phyloP scores from a whole-genome alignment of 306 rosid genomes.

The Rubus parviflorus region DNA sequence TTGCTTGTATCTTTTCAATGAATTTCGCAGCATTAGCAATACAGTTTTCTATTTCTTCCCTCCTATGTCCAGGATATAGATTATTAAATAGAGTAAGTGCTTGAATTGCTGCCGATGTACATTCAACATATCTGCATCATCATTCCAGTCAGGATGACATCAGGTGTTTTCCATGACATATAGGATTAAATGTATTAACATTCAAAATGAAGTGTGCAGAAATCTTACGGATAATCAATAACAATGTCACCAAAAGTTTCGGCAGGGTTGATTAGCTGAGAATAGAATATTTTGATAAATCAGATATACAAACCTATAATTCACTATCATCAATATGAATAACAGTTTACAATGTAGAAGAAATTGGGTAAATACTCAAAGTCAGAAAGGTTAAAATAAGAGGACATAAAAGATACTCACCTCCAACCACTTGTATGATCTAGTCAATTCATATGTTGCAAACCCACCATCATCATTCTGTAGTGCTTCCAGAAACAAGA shows the following conservation, averaged over 20 bases:
- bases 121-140: constrained; percentile 37
- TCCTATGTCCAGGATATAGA: constrained; percentile 37
- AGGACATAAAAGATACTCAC: constrained; percentile 7
- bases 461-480: constrained; percentile 39
- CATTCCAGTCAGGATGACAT: constrained; percentile 7
- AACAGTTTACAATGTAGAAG: neutral
- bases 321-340: neutral
- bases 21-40: constrained; percentile 32
- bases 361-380: neutral
- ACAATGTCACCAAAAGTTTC: constrained; percentile 47
- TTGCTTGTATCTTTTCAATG: constrained; percentile 38
- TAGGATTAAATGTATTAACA: neutral
- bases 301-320: neutral
- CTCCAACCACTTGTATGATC: constrained; percentile 40
- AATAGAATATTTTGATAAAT: neutral
- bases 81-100: constrained; percentile 30
- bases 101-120: constrained; percentile 43
- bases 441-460: constrained; percentile 39
- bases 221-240: constrained; percentile 38
- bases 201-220: constrained; percentile 5
- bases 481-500: constrained; percentile 2
- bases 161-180: neutral
- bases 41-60: constrained; percentile 27
- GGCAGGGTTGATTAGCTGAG: constrained; percentile 39
- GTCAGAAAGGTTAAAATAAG: neutral